A percentile compares a stretch with the other conserved stretches of the same genome.
Conservation (phyloP, 176 grass and related monocot genomes). For the Eremochloa ophiuroides region DNA sequence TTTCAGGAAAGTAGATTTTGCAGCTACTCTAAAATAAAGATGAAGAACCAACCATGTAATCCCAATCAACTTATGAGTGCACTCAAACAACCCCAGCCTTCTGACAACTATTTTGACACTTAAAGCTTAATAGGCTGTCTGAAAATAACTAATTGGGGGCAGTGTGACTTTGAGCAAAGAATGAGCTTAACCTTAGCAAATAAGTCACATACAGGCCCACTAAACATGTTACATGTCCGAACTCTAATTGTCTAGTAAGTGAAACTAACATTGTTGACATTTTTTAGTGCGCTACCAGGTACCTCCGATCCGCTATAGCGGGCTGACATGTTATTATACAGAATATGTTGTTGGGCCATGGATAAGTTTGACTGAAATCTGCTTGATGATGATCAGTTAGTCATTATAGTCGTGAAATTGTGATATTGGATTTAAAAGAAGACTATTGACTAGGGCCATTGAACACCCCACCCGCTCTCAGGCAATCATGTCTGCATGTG, state of each 20-base stretch:
- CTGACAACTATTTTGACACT: not conserved
- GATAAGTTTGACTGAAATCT: not conserved
- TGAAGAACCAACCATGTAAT: not conserved
- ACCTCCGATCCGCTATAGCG: not conserved
- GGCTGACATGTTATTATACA: not conserved
- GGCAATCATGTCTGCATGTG: not conserved
- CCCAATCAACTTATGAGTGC: not conserved
- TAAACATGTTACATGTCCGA: not conserved
- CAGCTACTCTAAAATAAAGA: not conserved
- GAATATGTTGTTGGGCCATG: not conserved
- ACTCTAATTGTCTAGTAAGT: not conserved
- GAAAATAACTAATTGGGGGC: not conserved
- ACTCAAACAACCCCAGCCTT: not conserved
- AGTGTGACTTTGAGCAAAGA: not conserved
- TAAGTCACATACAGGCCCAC: not conserved
- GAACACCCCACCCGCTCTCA: not conserved
- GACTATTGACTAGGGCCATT: not conserved
- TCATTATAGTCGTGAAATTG: not conserved
- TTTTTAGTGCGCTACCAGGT: not conserved
- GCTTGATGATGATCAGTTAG: not conserved
- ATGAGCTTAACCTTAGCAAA: not conserved
- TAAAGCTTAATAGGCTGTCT: not conserved
- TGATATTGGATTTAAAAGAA: not conserved
- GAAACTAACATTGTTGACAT: not conserved
- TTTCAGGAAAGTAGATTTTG: not conserved